These are phyloP conservation scores for Bothriochloa decipiens DNA, from an alignment of 176 grass and related monocot genomes.

Conservation along the genomic window DNA sequence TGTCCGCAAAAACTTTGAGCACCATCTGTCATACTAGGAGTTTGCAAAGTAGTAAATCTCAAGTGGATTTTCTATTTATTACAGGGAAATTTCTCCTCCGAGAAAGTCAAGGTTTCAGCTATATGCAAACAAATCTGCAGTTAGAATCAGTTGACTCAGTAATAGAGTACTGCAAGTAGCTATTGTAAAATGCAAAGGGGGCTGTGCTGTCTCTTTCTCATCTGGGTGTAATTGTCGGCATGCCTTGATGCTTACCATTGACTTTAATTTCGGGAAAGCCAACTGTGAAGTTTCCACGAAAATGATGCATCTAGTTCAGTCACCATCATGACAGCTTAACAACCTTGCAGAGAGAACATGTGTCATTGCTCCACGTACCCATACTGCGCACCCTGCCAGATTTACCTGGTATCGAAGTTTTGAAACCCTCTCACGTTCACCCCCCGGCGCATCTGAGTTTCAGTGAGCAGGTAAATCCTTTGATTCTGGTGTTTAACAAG, in stretches of 20 bases:
- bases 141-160: conserved; percentile 1
- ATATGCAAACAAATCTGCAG: neutral
- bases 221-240: neutral
- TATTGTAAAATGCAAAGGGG: neutral
- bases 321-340: conserved; percentile 19
- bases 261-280: neutral
- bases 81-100: neutral
- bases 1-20: neutral
- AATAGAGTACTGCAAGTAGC: conserved; percentile 15
- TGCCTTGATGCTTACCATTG: neutral
- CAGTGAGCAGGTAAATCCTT: neutral
- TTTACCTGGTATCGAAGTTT: neutral
- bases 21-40: neutral
- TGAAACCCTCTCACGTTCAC: neutral
- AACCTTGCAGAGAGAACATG: neutral
- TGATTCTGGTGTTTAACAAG: neutral
- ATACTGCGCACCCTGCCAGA: neutral
- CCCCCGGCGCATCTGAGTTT: neutral
- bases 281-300: conserved; percentile 7
- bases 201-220: conserved; percentile 7
- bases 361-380: neutral
- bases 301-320: conserved; percentile 8
- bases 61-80: neutral
- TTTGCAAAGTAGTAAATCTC: neutral
- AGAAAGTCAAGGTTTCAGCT: neutral